These are phyloP conservation scores for Aspergillus brasiliensis DNA, from an alignment of 2,329 filamentous ascomycete genomes.

Conservation along the genomic window DNA sequence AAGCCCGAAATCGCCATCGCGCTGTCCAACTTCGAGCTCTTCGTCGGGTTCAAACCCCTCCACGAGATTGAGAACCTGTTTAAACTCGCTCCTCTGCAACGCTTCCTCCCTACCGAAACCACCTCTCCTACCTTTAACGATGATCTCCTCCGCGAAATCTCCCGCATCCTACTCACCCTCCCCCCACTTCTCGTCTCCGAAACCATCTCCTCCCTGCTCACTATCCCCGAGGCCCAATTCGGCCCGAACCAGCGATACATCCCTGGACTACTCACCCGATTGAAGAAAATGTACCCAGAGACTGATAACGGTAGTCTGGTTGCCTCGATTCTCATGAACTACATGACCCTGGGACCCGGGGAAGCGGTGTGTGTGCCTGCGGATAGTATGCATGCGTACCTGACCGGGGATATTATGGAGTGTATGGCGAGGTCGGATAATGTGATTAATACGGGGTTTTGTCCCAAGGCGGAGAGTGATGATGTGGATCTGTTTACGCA, in stretches of 20 bases:
- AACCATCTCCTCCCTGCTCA: conserved; percentile 56
- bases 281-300: conserved; percentile 65
- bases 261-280: conserved; percentile 63
- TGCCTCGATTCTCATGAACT: conserved; percentile 75
- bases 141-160: conserved; percentile 59
- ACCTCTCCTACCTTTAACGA: conserved; percentile 54
- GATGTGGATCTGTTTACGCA: conserved; percentile 65
- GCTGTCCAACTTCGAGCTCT: conserved; percentile 71
- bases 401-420: conserved; percentile 73
- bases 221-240: conserved; percentile 53
- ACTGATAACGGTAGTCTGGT: conserved; percentile 69
- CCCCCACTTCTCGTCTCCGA: conserved; percentile 56
- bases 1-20: conserved; percentile 80
- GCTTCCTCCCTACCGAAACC: conserved; percentile 51
- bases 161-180: conserved; percentile 55
- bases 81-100: conserved; percentile 54
- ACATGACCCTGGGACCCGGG: conserved; percentile 64
- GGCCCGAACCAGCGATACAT: conserved; percentile 58
- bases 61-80: conserved; percentile 62
- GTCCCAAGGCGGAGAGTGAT: conserved; percentile 65
- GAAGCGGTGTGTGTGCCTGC: conserved; percentile 71
- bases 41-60: conserved; percentile 72
- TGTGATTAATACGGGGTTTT: conserved; percentile 75
- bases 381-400: conserved; percentile 73
- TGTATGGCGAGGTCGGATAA: conserved; percentile 78